A percentile compares a stretch with the other conserved stretches of the same genome.
Conservation (phyloP, 2,329 filamentous ascomycete genomes). For the Fusarium floridanum region DNA sequence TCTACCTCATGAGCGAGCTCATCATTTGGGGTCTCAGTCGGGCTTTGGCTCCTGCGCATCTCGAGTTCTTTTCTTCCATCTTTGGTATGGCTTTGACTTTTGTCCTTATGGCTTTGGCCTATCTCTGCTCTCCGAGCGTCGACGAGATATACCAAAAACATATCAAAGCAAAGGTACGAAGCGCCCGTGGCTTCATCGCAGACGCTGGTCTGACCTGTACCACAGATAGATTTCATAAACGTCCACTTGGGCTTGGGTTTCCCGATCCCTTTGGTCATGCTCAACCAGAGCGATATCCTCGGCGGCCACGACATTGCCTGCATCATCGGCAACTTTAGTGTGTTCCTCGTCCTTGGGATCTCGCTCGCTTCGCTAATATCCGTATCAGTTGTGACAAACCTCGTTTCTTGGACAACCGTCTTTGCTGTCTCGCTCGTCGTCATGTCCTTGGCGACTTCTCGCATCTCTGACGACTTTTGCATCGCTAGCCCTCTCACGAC, state of each 20-base stretch:
- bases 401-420: slow-evolving; percentile 51
- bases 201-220: slow-evolving; percentile 7
- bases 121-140: slow-evolving; percentile 23
- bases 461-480: slow-evolving; percentile 18
- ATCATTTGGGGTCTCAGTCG: slow-evolving; percentile 60
- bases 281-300: slow-evolving; percentile 53
- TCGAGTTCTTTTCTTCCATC: slow-evolving; percentile 63
- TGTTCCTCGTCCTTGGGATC: slow-evolving; percentile 15
- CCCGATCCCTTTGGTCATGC: slow-evolving; percentile 62
- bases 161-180: slow-evolving; percentile 52
- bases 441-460: slow-evolving; percentile 25
- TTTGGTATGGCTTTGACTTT: slow-evolving; percentile 61
- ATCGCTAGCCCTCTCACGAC: slow-evolving; percentile 4
- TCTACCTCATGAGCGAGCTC: slow-evolving; percentile 59
- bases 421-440: slow-evolving; percentile 46
- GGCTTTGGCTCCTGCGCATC: slow-evolving; percentile 47
- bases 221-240: slow-evolving; percentile 64
- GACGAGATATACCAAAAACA: slow-evolving; percentile 48
- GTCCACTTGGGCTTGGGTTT: slow-evolving; percentile 65
- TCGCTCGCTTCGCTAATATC: slow-evolving; percentile 20
- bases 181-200: accelerated
- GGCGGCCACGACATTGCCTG: slow-evolving; percentile 53
- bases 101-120: slow-evolving; percentile 48
- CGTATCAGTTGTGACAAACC: slow-evolving; percentile 50
- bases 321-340: slow-evolving; percentile 61